Base-by-base conservation (phyloP, 1,139 yeast species). In the Geotrichum klebahnii region DNA sequence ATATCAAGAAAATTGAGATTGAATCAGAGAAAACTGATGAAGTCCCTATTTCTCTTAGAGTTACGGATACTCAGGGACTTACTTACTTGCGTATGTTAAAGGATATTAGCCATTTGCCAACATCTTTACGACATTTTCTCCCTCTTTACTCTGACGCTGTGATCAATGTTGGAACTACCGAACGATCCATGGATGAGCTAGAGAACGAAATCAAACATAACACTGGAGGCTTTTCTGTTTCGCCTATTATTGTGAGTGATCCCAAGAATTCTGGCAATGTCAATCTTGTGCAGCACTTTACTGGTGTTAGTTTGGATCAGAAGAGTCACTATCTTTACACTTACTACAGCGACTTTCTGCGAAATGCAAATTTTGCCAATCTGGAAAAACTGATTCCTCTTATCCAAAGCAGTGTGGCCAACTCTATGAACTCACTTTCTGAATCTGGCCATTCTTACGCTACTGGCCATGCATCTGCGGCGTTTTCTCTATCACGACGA, bases 401-500 rank as follows among this genome's bases (percentile, higher is more conserved):
- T 57, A 79, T 94, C 41, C 85, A 84, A 59, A 78, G 82, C 47
- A 68, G 83, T 63, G 84, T 87, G 0, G 84, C 90, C 39, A 90
- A 88, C 60, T 88, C 86, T 60, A 72, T 89, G 58, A 82, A 89
- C 59, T 73, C 77, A 9, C 78, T 89, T 47, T 92, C 96, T 5
- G 95, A 90, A 55, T 74, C 84, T 46, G 99, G 99, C 0, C 97
- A 92, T 63, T 74, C 84, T 1, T 90, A 77, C 67, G 96, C 97
- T 1, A 77, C 81, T 57, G 75, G 81, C 3, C 79, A 72, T 58
- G 82, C 95, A 3, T 73, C 79, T 36, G 77, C 96, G 0, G 76
- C 80, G 34, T 69, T 88, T 10, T 79, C 88, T 0, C 71, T 79
- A 0, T 74, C 81, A 16, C 80, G 79, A 51, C 74, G 81, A 9